Conservation (phyloP, 108 stramenopile genomes). For the Thalassiosira profunda region DNA sequence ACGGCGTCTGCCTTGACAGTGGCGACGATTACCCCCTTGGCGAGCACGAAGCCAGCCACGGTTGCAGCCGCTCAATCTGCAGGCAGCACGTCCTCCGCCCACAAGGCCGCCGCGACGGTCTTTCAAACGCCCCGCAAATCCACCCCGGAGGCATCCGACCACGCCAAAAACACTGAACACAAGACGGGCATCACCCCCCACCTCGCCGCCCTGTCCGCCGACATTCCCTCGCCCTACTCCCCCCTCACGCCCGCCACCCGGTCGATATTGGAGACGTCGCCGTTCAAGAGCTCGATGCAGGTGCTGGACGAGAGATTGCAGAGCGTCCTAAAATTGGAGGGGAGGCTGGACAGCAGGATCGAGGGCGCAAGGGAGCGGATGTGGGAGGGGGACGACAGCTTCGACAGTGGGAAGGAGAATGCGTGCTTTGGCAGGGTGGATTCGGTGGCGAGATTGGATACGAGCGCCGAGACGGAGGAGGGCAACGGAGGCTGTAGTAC, state of each 20-base stretch:
- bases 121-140: too few species aligned
- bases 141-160: too few species aligned
- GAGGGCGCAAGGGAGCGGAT: constrained; percentile 2
- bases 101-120: too few species aligned
- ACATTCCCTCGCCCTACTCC: too few species aligned
- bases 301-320: constrained; percentile 10
- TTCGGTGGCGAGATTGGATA: background rate
- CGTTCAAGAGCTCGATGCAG: background rate
- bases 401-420: background rate
- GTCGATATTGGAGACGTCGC: background rate
- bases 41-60: too few species aligned
- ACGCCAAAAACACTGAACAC: too few species aligned
- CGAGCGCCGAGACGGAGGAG: background rate
- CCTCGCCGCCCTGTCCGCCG: too few species aligned
- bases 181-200: too few species aligned
- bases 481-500: background rate
- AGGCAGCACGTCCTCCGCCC: too few species aligned
- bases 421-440: background rate
- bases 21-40: too few species aligned
- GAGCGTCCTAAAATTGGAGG: constrained; percentile 1
- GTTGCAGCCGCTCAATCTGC: too few species aligned
- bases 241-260: constrained; percentile 1
- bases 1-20: too few species aligned
- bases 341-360: background rate
- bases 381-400: constrained; percentile 10